Conservation (phyloP, 306 rosid genomes). For the Vigna radiata region DNA sequence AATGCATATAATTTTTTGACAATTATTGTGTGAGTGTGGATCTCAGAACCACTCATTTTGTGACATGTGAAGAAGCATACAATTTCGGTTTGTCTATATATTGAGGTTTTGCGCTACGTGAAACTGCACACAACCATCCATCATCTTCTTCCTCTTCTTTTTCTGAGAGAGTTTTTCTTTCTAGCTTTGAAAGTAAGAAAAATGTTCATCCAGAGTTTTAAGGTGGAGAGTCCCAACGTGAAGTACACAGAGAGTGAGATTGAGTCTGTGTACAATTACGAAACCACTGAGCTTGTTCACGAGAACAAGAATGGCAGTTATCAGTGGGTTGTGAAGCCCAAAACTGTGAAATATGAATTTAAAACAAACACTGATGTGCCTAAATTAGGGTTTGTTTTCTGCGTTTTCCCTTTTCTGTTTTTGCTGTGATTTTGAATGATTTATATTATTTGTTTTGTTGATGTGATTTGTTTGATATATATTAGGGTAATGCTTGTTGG, state of each 20-base stretch:
- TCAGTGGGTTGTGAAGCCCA: slow-evolving; percentile 94
- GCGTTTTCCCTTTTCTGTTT: no score
- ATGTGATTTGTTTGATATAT: neutral
- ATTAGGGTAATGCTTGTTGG: slow-evolving; percentile 95
- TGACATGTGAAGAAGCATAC: slow-evolving; percentile 49
- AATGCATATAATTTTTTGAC: neutral
- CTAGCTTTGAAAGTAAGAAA: neutral
- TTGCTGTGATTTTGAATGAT: no score
- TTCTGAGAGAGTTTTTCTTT: neutral
- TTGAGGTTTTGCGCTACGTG: neutral
- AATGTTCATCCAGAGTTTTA: slow-evolving; percentile 87
- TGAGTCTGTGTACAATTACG: slow-evolving; percentile 83
- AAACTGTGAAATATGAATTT: slow-evolving; percentile 80
- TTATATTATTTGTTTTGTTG: neutral
- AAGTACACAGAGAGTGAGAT: slow-evolving; percentile 77
- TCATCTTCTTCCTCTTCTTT: neutral
- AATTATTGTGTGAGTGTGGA: neutral
- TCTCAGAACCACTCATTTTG: slow-evolving; percentile 5
- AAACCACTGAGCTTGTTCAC: slow-evolving; percentile 92
- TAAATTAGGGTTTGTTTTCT: slow-evolving; percentile 73
- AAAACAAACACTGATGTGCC: slow-evolving; percentile 77
- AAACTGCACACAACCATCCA: neutral
- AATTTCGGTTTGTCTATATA: slow-evolving; percentile 50
- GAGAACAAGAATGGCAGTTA: slow-evolving; percentile 80
- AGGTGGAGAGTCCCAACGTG: slow-evolving; percentile 91